Evolutionary conservation across 768 basidiomycete genomes (phyloP), one percentile per base, ranked within the genome.

Genomic region (Mrakia frigida): DNA sequence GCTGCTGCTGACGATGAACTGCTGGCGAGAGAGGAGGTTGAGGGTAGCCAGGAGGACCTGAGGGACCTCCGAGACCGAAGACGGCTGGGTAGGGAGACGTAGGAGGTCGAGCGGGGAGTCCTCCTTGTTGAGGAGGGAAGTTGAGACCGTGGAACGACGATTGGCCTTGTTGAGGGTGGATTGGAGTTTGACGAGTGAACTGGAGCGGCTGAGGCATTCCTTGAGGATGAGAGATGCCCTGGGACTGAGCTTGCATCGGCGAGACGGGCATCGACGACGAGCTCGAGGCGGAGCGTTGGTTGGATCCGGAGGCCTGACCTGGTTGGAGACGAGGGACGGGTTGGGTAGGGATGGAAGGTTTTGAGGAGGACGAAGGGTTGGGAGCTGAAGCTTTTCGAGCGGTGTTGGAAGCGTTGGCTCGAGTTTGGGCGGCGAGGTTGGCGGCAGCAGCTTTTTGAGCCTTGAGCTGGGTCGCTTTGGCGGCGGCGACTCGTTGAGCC

Each of bases 401-500:
- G 31, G 46, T 72, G 70, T 39, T 72, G 50, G 39, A 28, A 21
- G 41, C 46, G 46, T 43, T 18, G 70, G 70, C 35, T 16, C 50
- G 35, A 52, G 70, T 23, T 23, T 59, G 35, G 46, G 46, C 70
- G 21, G 53, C 69, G 41, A 70, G 46, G 69, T 50, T 53, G 69
- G 50, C 69, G 69, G 72, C 33, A 11, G 77, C 73, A 16, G 73
- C 73, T 33, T 74, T 74, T 73, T 78, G 77, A 35, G 77, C 77
- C 16, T 73, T 73, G 56, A 74, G 41, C 68, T 78, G 77, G n/a
- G 77, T 63, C 2, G 73, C 73, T 35, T 78, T 78, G 73, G 78
- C 73, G 25, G 79, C 80, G 53, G 81, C 80, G 35, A 79, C 81
- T 23, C 70, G 76, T 76, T 79, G 68, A 73, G 79, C 76, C 41